Percentiles rank a stretch among this genome's conserved stretches.
These are phyloP conservation scores for Metroxylon sagu DNA, from an alignment of 176 grass and related monocot genomes.

Conservation along the genomic window DNA sequence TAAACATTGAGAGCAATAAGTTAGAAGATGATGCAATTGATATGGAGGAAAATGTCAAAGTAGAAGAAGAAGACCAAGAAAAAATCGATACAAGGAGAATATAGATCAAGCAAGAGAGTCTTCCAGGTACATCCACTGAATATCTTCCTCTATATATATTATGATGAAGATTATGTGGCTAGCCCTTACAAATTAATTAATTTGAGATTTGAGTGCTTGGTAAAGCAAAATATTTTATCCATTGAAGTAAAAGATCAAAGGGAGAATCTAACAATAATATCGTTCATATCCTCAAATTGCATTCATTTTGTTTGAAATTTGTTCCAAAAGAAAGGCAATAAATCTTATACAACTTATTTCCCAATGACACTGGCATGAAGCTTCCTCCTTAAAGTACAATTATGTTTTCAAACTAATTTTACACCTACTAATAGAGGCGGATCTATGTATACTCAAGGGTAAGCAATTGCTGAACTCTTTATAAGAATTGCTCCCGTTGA, in stretches of 20 bases:
- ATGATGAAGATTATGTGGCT: conserved; percentile 40
- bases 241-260: conserved; percentile 64
- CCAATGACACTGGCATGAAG: conserved; percentile 83
- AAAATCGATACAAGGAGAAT: conserved; percentile 45
- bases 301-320: too few relatives aligned
- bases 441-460: too few relatives aligned
- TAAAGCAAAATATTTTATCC: conserved; percentile 79
- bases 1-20: conserved; percentile 43
- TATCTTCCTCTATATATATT: conserved; percentile 61
- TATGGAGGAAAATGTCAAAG: conserved; percentile 81
- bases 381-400: conserved; percentile 70
- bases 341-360: conserved; percentile 88
- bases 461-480: too few relatives aligned
- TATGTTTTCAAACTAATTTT: neutral
- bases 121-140: conserved; percentile 87
- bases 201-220: conserved; percentile 75
- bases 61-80: conserved; percentile 84
- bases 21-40: conserved; percentile 83
- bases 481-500: too few relatives aligned
- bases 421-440: too few relatives aligned
- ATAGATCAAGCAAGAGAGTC: conserved; percentile 47
- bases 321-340: too few relatives aligned
- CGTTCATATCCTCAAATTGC: too few relatives aligned
- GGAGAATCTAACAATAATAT: conserved; percentile 42
- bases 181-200: conserved; percentile 43